phyloP scores from a whole-genome alignment of 495 filamentous ascomycete species.

The Opeltia flavorubescens region DNA sequence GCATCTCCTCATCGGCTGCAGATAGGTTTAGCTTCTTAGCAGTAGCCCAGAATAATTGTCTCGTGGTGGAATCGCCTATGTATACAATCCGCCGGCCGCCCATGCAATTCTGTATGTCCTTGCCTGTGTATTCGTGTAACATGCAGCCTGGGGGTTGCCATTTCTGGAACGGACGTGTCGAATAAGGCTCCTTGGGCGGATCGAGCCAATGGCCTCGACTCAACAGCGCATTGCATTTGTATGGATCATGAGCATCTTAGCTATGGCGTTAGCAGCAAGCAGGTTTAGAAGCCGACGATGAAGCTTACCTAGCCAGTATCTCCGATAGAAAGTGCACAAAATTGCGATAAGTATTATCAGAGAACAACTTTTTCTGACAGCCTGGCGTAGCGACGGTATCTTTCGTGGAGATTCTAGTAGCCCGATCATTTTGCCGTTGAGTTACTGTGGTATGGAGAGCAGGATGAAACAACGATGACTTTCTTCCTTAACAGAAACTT shows the following conservation, averaged over 20 bases:
- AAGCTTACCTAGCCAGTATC: constrained; percentile 8
- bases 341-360: neutral
- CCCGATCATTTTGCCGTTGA: too few relatives aligned
- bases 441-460: too few relatives aligned
- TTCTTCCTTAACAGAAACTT: too few relatives aligned
- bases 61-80: constrained; percentile 42
- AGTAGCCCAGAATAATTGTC: constrained; percentile 45
- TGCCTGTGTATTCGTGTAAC: constrained; percentile 35
- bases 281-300: neutral
- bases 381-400: neutral
- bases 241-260: constrained; percentile 34
- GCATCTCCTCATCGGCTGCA: constrained; percentile 19
- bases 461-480: too few relatives aligned
- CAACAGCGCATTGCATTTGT: constrained; percentile 40
- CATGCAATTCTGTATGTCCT: constrained; percentile 34
- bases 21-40: constrained; percentile 33
- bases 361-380: neutral
- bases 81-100: constrained; percentile 34
- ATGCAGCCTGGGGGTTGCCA: constrained; percentile 50
- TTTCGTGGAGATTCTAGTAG: too few relatives aligned
- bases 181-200: constrained; percentile 11
- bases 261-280: neutral
- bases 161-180: constrained; percentile 18
- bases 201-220: constrained; percentile 41
- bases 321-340: constrained; percentile 2